Conservation (phyloP, 441 rosid species). For the Theobroma grandiflorum region DNA sequence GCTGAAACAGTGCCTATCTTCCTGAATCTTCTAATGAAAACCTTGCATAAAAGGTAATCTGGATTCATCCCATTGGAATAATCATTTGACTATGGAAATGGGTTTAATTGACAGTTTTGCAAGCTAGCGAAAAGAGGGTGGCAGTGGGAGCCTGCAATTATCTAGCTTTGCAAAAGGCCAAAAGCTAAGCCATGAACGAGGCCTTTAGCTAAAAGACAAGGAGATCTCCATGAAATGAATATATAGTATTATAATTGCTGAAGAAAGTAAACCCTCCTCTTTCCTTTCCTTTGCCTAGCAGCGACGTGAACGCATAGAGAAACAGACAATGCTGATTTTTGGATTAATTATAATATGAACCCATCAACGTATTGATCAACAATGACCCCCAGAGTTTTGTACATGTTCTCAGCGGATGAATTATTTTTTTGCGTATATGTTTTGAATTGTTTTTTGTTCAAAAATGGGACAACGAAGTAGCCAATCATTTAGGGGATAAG, state of each 20-base stretch:
- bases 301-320: background rate
- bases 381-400: background rate
- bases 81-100: background rate
- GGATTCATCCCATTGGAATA: background rate
- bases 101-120: too few species aligned
- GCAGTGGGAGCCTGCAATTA: background rate
- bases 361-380: background rate
- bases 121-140: too few species aligned
- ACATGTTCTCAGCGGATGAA: background rate
- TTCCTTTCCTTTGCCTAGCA: slow-evolving; percentile 22
- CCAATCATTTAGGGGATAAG: slow-evolving; percentile 20
- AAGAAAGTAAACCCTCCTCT: background rate
- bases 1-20: background rate
- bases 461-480: background rate
- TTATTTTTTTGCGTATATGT: slow-evolving; percentile 11
- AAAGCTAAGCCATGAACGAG: background rate
- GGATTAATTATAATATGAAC: background rate
- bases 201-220: background rate
- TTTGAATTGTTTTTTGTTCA: background rate
- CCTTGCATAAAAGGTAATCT: background rate
- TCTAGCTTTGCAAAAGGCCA: background rate
- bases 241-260: background rate
- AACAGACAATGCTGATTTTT: background rate
- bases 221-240: background rate
- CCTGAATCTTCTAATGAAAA: background rate